Evolutionary conservation across 2,329 filamentous ascomycete genomes (phyloP).

Genomic region (Epichloe gansuensis): DNA sequence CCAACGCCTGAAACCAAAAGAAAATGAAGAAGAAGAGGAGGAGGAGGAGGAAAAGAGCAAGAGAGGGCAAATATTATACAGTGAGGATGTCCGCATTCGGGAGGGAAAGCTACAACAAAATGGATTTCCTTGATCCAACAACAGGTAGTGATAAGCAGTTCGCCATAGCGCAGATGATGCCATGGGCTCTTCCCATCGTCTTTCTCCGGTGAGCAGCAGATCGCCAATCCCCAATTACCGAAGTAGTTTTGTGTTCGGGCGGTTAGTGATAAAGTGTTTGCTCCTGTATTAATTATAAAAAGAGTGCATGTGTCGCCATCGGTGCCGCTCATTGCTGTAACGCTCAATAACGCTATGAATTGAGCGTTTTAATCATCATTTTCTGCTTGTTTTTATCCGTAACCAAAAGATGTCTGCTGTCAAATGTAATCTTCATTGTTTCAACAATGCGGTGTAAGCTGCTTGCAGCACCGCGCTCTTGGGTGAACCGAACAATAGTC

Average conservation of each 20-base stretch:
- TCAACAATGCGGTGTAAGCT: constrained; percentile 78
- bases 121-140: constrained; percentile 1
- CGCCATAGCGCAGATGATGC: constrained; percentile 1
- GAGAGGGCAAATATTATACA: background rate
- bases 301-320: background rate
- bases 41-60: constrained; percentile 6
- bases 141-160: background rate
- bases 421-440: constrained; percentile 58
- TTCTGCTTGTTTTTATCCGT: constrained; percentile 52
- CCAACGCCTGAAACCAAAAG: constrained; percentile 7
- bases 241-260: background rate
- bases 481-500: constrained; percentile 73
- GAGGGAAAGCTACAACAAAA: background rate
- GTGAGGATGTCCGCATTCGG: background rate
- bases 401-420: constrained; percentile 53
- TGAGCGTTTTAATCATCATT: constrained; percentile 62
- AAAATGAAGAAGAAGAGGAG: constrained; percentile 5
- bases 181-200: background rate
- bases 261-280: background rate
- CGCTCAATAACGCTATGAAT: constrained; percentile 28
- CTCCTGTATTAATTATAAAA: background rate
- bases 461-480: constrained; percentile 82
- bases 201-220: constrained; percentile 2
- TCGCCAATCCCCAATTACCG: background rate
- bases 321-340: constrained; percentile 2